These are phyloP conservation scores for Gyromitra esculenta DNA, from an alignment of 2,329 filamentous ascomycete species.

Conservation along the genomic window DNA sequence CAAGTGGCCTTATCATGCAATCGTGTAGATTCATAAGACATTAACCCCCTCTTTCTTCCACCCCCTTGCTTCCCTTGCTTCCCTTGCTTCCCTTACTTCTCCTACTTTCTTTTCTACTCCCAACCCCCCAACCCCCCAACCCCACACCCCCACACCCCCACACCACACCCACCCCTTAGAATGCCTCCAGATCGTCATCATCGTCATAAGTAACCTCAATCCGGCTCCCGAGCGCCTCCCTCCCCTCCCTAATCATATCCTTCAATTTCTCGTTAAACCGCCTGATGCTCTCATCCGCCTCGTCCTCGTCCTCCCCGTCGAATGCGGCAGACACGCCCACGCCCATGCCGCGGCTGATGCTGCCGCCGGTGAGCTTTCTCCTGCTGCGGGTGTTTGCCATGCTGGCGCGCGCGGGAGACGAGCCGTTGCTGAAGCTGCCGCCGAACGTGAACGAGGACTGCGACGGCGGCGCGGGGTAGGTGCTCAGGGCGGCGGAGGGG, in stretches of 20 bases:
- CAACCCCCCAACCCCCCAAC: neutral
- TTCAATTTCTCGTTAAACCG: conserved; percentile 81
- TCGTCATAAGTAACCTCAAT: conserved; percentile 67
- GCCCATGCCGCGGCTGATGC: neutral
- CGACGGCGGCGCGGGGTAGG: conserved; percentile 28
- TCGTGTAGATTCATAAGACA: conserved; percentile 9
- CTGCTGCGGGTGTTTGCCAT: conserved; percentile 21
- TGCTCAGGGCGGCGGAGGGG: conserved; percentile 12
- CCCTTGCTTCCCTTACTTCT: neutral
- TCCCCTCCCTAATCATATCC: conserved; percentile 88
- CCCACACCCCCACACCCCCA: too few relatives aligned
- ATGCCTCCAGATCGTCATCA: conserved; percentile 51
- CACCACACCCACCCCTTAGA: conserved; percentile 6
- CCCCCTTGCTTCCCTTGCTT: neutral
- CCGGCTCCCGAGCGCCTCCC: conserved; percentile 81
- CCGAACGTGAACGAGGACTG: conserved; percentile 45
- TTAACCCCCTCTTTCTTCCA: neutral
- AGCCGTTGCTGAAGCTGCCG: neutral
- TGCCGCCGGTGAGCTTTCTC: conserved; percentile 22
- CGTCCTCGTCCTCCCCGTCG: conserved; percentile 70
- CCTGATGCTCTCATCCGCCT: conserved; percentile 80
- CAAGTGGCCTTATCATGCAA: conserved; percentile 9
- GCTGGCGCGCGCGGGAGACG: conserved; percentile 13
- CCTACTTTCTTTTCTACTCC: neutral
- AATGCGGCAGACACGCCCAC: neutral